Base-by-base conservation (phyloP, 768 basidiomycete genomes). In the Boletus speciosus region DNA sequence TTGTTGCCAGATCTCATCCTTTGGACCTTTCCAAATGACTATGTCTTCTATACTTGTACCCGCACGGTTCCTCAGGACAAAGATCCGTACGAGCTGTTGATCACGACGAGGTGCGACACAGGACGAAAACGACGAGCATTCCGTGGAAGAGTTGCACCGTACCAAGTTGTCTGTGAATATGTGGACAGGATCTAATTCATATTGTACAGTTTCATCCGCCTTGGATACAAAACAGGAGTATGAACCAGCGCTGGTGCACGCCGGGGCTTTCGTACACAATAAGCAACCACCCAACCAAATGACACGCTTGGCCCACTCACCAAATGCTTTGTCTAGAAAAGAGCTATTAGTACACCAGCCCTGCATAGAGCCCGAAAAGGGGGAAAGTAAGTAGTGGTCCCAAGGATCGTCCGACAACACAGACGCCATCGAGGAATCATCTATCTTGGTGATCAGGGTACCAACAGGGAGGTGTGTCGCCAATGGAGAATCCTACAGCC, bases 21-120 rank as follows among this genome's bases (percentile, higher is more conserved):
- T 71, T 6, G 88, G 83, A 0, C 92, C 92, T 54, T 78, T 83
- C 89, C 90, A 95, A 3, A 93, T 65, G 4, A 93, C 68, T 1
- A 83, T 73, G 38, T 74, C 66, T 34, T 76, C 60, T 11, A 32
- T 35, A 2, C 11, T 41, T 23, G n/a, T 31, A 12, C 29, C 23
- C 9, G 27, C 39, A 11, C 40, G 19, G 25, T 46, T 12, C 32
- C 21, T 47, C 32, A 65, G 66, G 6, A 86, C 64, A 0, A 75
- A 78, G 12, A 93, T 69, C 45, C 89, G 76, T 29, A 89, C 59
- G 3, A 92, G 73, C 21, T 76, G 73, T 36, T 80, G 77, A 36
- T 73, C 74, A n/a, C 49, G 61, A 49, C 74, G 73, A 6, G 85
- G 85, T 6, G 73, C 66, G 3, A 83, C 73, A 62, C 91, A 93